phyloP scores from a whole-genome alignment of 345 rosid species.

The Eutrema heterophyllum region DNA sequence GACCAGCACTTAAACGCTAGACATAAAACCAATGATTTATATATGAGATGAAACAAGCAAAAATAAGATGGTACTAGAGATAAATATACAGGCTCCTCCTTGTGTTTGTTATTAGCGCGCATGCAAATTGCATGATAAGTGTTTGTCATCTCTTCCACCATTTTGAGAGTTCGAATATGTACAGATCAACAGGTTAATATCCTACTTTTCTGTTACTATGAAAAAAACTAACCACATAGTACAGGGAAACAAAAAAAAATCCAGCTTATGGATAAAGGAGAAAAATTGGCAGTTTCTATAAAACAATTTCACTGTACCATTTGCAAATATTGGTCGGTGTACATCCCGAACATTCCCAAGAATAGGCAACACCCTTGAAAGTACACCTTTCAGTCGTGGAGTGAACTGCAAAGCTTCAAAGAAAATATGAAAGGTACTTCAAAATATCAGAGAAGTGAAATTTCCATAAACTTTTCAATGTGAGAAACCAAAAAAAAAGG shows the following conservation, averaged over 20 bases:
- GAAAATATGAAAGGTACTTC: conserved; percentile 32
- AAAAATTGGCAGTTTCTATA: not conserved
- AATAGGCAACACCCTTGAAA: conserved; percentile 77
- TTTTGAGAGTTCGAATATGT: not conserved
- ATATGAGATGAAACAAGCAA: conserved; percentile 19
- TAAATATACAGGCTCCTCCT: conserved; percentile 1
- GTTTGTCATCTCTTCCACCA: conserved; percentile 8
- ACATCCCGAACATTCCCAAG: conserved; percentile 89
- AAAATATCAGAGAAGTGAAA: conserved; percentile 31
- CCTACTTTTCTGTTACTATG: not conserved
- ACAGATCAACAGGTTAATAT: conserved; percentile 15
- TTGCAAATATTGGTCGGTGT: conserved; percentile 89
- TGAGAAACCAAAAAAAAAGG: conserved; percentile 9
- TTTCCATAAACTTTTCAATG: conserved; percentile 3
- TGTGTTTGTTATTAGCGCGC: not conserved
- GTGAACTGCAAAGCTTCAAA: conserved; percentile 90
- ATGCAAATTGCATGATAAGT: conserved; percentile 5
- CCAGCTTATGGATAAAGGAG: not conserved
- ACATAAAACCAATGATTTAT: conserved; percentile 24
- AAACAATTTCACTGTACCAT: conserved; percentile 48
- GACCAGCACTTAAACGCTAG: conserved; percentile 97
- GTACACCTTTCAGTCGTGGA: conserved; percentile 86
- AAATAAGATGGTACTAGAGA: not conserved
- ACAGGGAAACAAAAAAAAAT: not conserved
- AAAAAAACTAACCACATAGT: not conserved